phyloP scores from a whole-genome alignment of 257 asterid species.

The Gardenia jasminoides region DNA sequence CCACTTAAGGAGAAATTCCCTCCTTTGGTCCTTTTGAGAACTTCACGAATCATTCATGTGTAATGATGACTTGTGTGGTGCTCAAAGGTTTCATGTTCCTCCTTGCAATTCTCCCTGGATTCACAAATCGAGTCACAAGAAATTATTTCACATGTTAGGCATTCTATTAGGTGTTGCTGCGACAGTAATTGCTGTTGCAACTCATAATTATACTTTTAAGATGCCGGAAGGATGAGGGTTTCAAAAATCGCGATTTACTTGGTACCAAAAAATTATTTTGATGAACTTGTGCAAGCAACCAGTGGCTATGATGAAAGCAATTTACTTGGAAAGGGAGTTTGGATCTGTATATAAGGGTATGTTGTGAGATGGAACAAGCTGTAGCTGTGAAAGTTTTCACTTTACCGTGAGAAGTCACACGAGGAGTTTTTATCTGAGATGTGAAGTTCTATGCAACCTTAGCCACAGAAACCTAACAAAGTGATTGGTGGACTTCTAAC shows the following conservation, averaged over 20 bases:
- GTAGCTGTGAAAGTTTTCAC: constrained; percentile 10
- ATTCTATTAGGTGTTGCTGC: neutral
- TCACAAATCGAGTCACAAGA: neutral
- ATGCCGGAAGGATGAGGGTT: too few relatives aligned
- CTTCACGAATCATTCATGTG: constrained; percentile 23
- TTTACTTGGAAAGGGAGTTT: neutral
- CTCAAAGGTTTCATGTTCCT: constrained; percentile 19
- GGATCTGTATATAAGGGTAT: neutral
- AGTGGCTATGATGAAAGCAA: neutral
- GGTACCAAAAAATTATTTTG: too few relatives aligned
- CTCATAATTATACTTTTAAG: too few relatives aligned
- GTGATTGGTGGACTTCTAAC: constrained; percentile 1
- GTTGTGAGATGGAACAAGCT: neutral
- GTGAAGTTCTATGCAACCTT: constrained; percentile 7
- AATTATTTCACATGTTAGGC: neutral
- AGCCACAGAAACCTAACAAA: constrained; percentile 4
- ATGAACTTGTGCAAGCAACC: constrained; percentile 9
- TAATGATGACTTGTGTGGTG: constrained; percentile 32
- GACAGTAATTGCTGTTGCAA: neutral
- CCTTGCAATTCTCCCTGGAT: constrained; percentile 10
- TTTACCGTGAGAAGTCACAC: neutral
- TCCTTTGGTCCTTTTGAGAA: constrained; percentile 26
- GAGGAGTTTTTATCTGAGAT: neutral
- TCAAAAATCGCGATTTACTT: too few relatives aligned
- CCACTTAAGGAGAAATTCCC: constrained; percentile 28